Base-by-base conservation (phyloP, 2,329 filamentous ascomycete species). In the Penicillium crustosum region DNA sequence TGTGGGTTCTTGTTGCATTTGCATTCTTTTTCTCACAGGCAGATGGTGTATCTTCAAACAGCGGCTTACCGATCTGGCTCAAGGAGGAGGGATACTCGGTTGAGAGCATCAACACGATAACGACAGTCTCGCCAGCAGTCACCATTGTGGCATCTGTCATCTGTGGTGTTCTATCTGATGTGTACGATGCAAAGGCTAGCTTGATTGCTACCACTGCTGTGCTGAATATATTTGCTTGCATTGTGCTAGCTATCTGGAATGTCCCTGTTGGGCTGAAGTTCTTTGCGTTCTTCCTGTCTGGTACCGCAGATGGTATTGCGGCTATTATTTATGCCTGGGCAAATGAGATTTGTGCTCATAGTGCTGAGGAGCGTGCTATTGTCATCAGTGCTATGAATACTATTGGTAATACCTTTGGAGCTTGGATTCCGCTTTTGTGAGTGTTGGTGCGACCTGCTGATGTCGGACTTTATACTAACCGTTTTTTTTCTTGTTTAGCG, bases 321-420 rank as follows among this genome's bases (percentile, higher is more conserved):
- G 62, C 60, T 29, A 65, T 66, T n/a, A 60, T 67, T 7, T 66
- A 62, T 43, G 61, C 64, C 4, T 67, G 65, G 65, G 65, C 63
- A 25, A 67, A 67, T 47, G 65, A 67, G 45, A 64, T 67, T 13
- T 67, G 65, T 66, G 43, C 74, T 53, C 27, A 75, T 69, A 74
- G 74, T 69, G 68, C 65, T 0, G 65, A 67, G 56, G 65, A 67
- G 45, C 58, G 65, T 23, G 65, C 65, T 7, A 41, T 67, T 27
- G 65, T 67, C 10, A 65, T 67, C 36, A 66, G 65, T 59, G 58
- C 65, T 0, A 65, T 66, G 63, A 67, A 67, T 36, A 76, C 73
- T 0, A 55, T 76, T 19, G 73, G 73, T 1, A 69, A 70, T 63
- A 65, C 68, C 1, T 69, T 70, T 59, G 68, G 68, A 27, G 62